Conservation (phyloP, 2,329 filamentous ascomycete species). For the Alternaria viburni region DNA sequence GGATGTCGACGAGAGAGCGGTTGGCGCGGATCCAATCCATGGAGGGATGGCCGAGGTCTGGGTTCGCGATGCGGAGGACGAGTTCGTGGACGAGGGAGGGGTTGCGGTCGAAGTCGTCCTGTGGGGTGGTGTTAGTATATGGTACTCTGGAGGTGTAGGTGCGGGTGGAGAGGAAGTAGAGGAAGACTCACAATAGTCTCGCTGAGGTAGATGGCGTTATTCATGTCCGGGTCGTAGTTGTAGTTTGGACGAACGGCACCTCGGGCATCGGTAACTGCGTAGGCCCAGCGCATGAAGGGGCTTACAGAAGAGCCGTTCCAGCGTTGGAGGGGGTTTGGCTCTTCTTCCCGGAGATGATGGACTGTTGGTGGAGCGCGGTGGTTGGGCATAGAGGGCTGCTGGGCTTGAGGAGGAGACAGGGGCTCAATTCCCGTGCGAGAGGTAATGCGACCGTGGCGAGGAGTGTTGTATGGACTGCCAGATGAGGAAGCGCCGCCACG, state of each 20-base stretch:
- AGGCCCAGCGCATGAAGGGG: slow-evolving; percentile 7
- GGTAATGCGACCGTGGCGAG: neutral
- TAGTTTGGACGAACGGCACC: neutral
- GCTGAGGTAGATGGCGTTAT: neutral
- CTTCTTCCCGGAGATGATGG: neutral
- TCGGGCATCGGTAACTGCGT: neutral
- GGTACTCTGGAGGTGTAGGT: neutral
- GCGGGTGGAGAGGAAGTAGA: neutral
- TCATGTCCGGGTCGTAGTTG: slow-evolving; percentile 2
- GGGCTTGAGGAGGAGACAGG: neutral
- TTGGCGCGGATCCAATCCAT: slow-evolving; percentile 8
- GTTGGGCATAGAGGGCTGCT: neutral
- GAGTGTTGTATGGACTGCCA: neutral
- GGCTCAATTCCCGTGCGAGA: neutral
- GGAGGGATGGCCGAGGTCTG: neutral
- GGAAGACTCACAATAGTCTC: neutral
- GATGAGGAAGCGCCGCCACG: neutral
- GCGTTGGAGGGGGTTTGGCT: slow-evolving; percentile 1
- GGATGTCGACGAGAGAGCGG: slow-evolving; percentile 7
- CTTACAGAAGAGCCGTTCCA: neutral
- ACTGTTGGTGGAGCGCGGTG: slow-evolving; percentile 1
- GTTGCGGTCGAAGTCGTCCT: slow-evolving; percentile 10
- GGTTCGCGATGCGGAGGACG: slow-evolving; percentile 4
- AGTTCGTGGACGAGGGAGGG: slow-evolving; percentile 7
- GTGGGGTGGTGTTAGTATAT: neutral